Percentiles rank a stretch among this genome's conserved stretches.
phyloP scores from a whole-genome alignment of 1,284 basidiomycete species.

The Marasmius fiardii region DNA sequence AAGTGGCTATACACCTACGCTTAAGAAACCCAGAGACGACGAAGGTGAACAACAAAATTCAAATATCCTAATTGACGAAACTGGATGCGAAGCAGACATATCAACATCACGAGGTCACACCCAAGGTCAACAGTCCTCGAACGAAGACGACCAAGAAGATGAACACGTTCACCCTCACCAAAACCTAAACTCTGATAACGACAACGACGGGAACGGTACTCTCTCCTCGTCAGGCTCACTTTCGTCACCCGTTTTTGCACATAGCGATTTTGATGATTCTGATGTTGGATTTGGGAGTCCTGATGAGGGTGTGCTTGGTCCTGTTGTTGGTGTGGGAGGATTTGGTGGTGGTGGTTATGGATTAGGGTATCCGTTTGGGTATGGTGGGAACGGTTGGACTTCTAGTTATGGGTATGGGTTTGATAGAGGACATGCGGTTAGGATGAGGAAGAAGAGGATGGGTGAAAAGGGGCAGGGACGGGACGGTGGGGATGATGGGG shows the following conservation, averaged over 20 bases:
- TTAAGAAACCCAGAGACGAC: no score
- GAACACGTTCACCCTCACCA: neutral
- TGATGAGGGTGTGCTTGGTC: no score
- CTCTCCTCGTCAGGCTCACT: slow-evolving; percentile 17
- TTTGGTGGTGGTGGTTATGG: neutral
- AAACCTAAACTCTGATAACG: slow-evolving; percentile 8
- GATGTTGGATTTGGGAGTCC: no score
- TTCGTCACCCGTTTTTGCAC: slow-evolving; percentile 31
- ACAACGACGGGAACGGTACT: slow-evolving; percentile 5
- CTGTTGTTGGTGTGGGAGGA: neutral
- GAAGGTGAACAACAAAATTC: no score
- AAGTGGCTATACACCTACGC: no score
- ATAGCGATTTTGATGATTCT: slow-evolving; percentile 23
- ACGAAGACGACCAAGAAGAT: neutral
- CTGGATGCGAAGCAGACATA: no score
- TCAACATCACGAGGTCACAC: no score
- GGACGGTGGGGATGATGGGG: neutral
- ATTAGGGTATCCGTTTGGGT: no score
- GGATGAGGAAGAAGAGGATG: neutral
- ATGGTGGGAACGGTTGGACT: neutral
- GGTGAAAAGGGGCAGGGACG: neutral
- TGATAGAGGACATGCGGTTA: neutral
- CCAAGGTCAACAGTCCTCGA: neutral
- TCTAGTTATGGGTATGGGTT: neutral
- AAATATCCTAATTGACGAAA: no score